Percentiles rank a stretch among this genome's conserved stretches.
phyloP scores from a whole-genome alignment of 2,329 filamentous ascomycete species.

The Pyricularia sp. region DNA sequence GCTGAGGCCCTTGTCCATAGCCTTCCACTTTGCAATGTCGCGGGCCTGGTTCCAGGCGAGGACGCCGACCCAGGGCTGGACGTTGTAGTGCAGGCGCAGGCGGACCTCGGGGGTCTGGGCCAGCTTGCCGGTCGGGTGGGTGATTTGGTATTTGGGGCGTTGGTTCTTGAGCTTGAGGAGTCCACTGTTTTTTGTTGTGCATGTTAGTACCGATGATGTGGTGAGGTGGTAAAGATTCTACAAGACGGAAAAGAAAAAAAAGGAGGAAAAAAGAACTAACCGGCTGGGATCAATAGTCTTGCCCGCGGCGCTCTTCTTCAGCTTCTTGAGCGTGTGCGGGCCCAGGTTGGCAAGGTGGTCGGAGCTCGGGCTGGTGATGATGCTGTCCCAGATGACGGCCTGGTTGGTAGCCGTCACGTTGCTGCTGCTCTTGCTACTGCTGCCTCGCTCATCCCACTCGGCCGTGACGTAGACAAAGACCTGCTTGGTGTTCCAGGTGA shows the following conservation, averaged over 20 bases:
- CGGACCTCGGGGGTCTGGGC: constrained; percentile 65
- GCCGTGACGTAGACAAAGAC: constrained; percentile 94
- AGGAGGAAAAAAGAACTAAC: constrained; percentile 22
- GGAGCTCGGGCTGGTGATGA: constrained; percentile 69
- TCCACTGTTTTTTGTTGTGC: constrained; percentile 40
- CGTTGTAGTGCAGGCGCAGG: constrained; percentile 84
- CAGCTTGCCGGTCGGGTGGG: constrained; percentile 73
- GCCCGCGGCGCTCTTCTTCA: constrained; percentile 47
- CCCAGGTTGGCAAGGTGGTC: constrained; percentile 53
- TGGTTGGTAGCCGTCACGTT: constrained; percentile 44
- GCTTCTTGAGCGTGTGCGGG: constrained; percentile 51
- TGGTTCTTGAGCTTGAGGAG: constrained; percentile 72
- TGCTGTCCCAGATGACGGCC: constrained; percentile 91
- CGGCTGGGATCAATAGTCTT: constrained; percentile 51
- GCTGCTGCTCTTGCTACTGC: constrained; percentile 14
- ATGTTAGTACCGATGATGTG: neutral
- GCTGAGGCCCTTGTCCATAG: constrained; percentile 54
- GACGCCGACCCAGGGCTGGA: constrained; percentile 91
- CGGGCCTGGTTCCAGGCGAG: constrained; percentile 67
- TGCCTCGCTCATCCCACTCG: constrained; percentile 41
- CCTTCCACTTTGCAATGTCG: constrained; percentile 54
- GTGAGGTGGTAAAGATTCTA: neutral
- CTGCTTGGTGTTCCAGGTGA: constrained; percentile 99
- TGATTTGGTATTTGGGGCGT: constrained; percentile 94
- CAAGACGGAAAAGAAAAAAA: neutral